Percentiles rank a stretch among this genome's conserved stretches.
These are phyloP conservation scores for Platanthera zijinensis DNA, from an alignment of 106 monocot species.

Conservation along the genomic window DNA sequence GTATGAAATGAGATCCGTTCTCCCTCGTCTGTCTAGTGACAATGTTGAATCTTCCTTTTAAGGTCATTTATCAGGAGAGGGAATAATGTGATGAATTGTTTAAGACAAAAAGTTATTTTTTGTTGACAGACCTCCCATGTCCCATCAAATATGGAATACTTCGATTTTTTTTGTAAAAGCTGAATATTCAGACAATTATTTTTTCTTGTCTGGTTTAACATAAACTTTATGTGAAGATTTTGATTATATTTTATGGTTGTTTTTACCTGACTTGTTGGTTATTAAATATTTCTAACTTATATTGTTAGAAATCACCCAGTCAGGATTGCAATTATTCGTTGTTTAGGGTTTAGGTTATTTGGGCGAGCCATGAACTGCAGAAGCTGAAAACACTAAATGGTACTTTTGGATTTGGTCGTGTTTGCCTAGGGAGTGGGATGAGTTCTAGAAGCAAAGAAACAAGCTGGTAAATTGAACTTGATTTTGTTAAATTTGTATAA, in stretches of 20 bases:
- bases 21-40: background rate
- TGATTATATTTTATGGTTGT: background rate
- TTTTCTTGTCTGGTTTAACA: background rate
- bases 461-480: background rate
- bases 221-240: background rate
- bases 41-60: background rate
- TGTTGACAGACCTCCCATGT: background rate
- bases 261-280: background rate
- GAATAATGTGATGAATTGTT: background rate
- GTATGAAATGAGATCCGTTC: constrained; percentile 26
- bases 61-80: background rate
- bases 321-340: background rate
- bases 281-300: background rate
- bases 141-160: background rate
- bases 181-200: background rate
- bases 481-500: background rate
- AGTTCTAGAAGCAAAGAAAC: background rate
- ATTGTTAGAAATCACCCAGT: background rate
- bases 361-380: too few relatives aligned
- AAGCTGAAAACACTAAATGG: too few relatives aligned
- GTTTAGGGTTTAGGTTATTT: background rate
- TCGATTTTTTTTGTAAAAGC: background rate
- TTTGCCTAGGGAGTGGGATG: too few relatives aligned
- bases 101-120: background rate
- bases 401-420: too few relatives aligned